Evolutionary conservation across 805 yeast genomes (phyloP).

Genomic region (Pichia kluyveri): DNA sequence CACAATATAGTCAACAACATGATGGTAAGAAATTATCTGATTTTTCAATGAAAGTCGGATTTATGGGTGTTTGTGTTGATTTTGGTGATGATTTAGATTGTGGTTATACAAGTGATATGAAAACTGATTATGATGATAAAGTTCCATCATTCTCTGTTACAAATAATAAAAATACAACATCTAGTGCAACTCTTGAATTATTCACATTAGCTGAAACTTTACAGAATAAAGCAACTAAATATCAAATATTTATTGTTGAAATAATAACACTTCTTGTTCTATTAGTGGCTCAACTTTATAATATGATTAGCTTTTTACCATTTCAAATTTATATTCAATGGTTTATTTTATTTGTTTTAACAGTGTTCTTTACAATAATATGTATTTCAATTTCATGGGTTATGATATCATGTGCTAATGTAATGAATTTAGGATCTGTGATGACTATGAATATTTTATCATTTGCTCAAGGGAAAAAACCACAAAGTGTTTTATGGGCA

Average conservation of each 20-base stretch:
- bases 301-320: conserved; percentile 7
- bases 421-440: conserved; percentile 2
- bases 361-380: conserved; percentile 1
- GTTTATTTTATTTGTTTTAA: background rate
- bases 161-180: conserved; percentile 1
- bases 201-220: conserved; percentile 7
- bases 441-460: conserved; percentile 10
- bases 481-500: conserved; percentile 8
- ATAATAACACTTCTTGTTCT: conserved; percentile 4
- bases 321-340: conserved; percentile 5
- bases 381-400: conserved; percentile 9
- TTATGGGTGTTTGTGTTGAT: conserved; percentile 10
- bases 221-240: conserved; percentile 8
- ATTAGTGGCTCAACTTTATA: conserved; percentile 7
- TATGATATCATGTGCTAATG: conserved; percentile 4
- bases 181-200: conserved; percentile 6
- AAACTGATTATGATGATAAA: background rate
- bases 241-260: conserved; percentile 9
- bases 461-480: conserved; percentile 2
- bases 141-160: conserved; percentile 12
- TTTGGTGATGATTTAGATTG: conserved; percentile 8
- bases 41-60: conserved; percentile 10
- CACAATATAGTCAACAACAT: conserved; percentile 8
- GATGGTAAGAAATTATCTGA: conserved; percentile 6
- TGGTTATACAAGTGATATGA: conserved; percentile 10